Evolutionary conservation across 2,329 filamentous ascomycete genomes (phyloP).

Genomic region (Fusarium sp.): DNA sequence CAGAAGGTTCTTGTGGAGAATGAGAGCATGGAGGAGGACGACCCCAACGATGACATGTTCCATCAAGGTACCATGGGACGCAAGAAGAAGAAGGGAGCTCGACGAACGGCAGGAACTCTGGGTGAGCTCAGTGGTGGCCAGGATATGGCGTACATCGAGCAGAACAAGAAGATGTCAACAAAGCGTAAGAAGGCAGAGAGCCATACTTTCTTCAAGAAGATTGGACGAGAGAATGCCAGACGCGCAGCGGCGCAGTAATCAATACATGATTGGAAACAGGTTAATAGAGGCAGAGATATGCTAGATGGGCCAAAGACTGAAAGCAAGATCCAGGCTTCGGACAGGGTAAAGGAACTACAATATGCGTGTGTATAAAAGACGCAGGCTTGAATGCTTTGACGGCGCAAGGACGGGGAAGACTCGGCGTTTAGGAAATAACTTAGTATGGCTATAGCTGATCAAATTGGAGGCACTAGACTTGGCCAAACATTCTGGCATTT

Average conservation of each 20-base stretch:
- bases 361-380: conserved; percentile 1
- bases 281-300: neutral
- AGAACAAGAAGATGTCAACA: conserved; percentile 73
- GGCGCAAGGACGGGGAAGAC: conserved; percentile 38
- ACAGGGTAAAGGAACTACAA: neutral
- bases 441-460: conserved; percentile 18
- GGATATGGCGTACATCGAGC: conserved; percentile 96
- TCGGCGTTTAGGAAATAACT: conserved; percentile 44
- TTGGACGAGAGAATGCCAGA: conserved; percentile 58
- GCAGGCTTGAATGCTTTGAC: conserved; percentile 3
- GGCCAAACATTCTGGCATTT: conserved; percentile 5
- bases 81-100: conserved; percentile 70
- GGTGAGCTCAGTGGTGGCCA: conserved; percentile 90
- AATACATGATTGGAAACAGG: conserved; percentile 13
- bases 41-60: conserved; percentile 64
- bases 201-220: conserved; percentile 59
- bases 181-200: conserved; percentile 59
- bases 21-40: conserved; percentile 80
- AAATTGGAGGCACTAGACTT: conserved; percentile 28
- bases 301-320: conserved; percentile 19
- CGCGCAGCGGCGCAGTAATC: conserved; percentile 52
- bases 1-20: conserved; percentile 91
- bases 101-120: conserved; percentile 86
- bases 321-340: conserved; percentile 15
- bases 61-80: conserved; percentile 62